Percentiles rank a stretch among this genome's conserved stretches.
Evolutionary conservation across 176 grass and related monocot species (phyloP).

Genomic region (Hordeum marinum): DNA sequence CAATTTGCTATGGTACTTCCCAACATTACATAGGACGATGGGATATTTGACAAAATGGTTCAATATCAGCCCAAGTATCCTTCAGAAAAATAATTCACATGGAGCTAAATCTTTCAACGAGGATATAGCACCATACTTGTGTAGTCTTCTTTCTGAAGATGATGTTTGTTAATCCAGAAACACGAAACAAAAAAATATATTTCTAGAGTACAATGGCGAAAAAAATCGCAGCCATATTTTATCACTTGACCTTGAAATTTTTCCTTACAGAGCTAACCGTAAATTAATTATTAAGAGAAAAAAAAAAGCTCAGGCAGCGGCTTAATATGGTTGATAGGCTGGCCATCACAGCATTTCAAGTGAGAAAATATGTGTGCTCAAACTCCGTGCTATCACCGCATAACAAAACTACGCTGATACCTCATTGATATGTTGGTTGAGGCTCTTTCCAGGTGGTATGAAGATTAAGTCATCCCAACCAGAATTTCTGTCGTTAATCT

Average conservation of each 20-base stretch:
- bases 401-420: conserved; percentile 53
- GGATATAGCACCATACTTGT: not conserved
- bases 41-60: no score
- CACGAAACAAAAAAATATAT: not conserved
- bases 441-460: conserved; percentile 88
- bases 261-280: not conserved
- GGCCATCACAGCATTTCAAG: conserved; percentile 39
- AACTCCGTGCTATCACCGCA: conserved; percentile 24
- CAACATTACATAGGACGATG: no score
- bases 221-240: conserved; percentile 14
- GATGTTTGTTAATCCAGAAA: not conserved
- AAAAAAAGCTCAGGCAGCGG: conserved; percentile 48
- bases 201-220: not conserved
- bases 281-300: not conserved
- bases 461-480: conserved; percentile 99
- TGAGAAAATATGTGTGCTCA: conserved; percentile 1
- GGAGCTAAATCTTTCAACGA: not conserved
- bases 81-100: not conserved
- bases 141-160: not conserved
- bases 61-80: no score
- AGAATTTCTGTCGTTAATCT: conserved; percentile 90
- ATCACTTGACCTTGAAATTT: conserved; percentile 12
- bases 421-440: conserved; percentile 76
- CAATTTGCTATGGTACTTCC: no score
- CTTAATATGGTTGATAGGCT: conserved; percentile 22